Conservation (phyloP, 176 grass and related monocot genomes). For the Saccharum officinarum region DNA sequence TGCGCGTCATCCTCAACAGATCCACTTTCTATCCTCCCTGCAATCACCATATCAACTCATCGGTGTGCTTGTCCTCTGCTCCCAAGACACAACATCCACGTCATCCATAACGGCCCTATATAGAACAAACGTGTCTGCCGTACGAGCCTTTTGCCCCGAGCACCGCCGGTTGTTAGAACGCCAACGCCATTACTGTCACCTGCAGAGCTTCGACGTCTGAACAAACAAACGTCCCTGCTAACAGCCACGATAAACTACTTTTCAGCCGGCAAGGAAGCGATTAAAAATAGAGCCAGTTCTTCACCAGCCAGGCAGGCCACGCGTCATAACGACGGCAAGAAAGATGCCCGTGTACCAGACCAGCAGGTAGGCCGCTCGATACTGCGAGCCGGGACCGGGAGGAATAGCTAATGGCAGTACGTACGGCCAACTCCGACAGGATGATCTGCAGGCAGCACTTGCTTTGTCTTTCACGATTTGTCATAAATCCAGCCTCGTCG, state of each 20-base stretch:
- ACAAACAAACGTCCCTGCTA: conserved; percentile 15
- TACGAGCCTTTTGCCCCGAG: not conserved
- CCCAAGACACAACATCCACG: not conserved
- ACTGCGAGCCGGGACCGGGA: not conserved
- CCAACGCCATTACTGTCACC: not conserved
- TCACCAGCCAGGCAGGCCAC: conserved; percentile 12
- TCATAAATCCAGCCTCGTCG: conserved; percentile 39
- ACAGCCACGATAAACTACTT: conserved; percentile 4
- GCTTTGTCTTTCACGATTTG: not conserved
- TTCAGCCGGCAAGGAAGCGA: not conserved
- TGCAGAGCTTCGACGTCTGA: conserved; percentile 27
- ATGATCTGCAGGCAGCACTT: conserved; percentile 29
- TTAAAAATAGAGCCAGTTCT: not conserved
- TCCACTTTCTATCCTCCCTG: not conserved
- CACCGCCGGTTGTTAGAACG: conserved; percentile 31
- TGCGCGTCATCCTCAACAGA: not conserved
- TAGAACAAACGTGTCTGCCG: conserved; percentile 11
- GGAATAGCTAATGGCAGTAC: conserved; percentile 12
- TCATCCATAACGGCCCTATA: conserved; percentile 6
- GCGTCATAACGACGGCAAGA: conserved; percentile 22
- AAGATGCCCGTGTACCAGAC: conserved; percentile 14
- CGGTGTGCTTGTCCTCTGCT: conserved; percentile 4
- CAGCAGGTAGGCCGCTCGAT: not conserved
- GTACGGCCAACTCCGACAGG: conserved; percentile 42
- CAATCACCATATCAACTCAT: not conserved